These are phyloP conservation scores for Hemileccinum rubropunctum DNA, from an alignment of 768 basidiomycete species.

Conservation along the genomic window DNA sequence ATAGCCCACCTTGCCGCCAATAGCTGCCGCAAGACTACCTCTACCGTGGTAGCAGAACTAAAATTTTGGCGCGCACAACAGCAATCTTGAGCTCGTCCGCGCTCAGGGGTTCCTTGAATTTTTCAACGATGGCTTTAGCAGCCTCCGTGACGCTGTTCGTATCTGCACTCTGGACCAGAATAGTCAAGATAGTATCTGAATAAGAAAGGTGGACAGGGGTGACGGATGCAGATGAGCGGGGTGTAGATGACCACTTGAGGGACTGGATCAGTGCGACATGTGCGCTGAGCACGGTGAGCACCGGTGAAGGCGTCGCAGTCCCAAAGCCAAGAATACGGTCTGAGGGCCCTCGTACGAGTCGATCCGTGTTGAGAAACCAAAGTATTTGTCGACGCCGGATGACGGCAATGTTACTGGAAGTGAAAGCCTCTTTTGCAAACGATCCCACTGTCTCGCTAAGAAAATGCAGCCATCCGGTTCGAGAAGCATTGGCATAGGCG, in stretches of 20 bases:
- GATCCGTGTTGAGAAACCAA: constrained; percentile 84
- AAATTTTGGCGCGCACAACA: constrained; percentile 88
- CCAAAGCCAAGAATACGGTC: constrained; percentile 91
- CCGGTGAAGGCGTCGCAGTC: constrained; percentile 60
- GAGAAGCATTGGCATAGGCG: too few relatives aligned
- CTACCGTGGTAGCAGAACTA: constrained; percentile 68
- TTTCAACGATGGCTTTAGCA: constrained; percentile 64
- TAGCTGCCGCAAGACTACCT: constrained; percentile 57
- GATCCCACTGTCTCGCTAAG: too few relatives aligned
- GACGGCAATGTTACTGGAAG: too few relatives aligned
- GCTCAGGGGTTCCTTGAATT: constrained; percentile 56
- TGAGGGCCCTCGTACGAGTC: constrained; percentile 57
- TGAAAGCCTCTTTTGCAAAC: too few relatives aligned
- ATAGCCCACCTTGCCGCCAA: constrained; percentile 62
- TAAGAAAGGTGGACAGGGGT: constrained; percentile 81
- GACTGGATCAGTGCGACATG: constrained; percentile 76
- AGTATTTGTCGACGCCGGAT: constrained; percentile 42
- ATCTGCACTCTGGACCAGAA: constrained; percentile 72
- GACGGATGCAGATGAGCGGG: constrained; percentile 60
- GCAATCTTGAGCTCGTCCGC: constrained; percentile 77
- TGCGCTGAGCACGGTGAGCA: constrained; percentile 75
- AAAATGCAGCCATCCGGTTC: too few relatives aligned
- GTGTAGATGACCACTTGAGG: constrained; percentile 78
- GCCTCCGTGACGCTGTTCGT: constrained; percentile 63
- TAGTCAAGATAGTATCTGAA: constrained; percentile 84